phyloP scores from a whole-genome alignment of 2,329 filamentous ascomycete species.

The Chaetomium globosum region DNA sequence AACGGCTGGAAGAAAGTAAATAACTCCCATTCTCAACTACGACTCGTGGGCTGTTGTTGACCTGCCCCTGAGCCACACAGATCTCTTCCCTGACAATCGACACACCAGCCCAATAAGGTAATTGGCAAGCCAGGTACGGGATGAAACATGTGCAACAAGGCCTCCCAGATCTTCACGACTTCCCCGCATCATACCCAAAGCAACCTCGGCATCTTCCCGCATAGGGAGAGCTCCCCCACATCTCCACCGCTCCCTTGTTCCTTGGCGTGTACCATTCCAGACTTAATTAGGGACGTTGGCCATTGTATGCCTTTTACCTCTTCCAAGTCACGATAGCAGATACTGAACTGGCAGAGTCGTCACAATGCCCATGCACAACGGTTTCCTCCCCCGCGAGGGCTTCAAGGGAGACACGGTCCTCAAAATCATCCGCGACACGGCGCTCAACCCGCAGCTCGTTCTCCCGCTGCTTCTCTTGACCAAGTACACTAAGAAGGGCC shows the following conservation, averaged over 20 bases:
- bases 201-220: constrained; percentile 26
- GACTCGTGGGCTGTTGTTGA: neutral
- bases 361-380: constrained; percentile 53
- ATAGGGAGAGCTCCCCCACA: constrained; percentile 24
- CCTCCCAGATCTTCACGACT: constrained; percentile 8
- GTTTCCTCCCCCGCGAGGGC: constrained; percentile 58
- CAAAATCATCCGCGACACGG: constrained; percentile 60
- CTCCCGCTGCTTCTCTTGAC: constrained; percentile 65
- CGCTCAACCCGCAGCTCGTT: constrained; percentile 65
- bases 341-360: neutral
- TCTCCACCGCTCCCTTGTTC: constrained; percentile 7
- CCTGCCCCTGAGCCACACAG: neutral
- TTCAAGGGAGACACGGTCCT: constrained; percentile 64
- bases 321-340: neutral
- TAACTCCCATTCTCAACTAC: neutral
- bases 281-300: neutral
- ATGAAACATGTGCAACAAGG: constrained; percentile 8
- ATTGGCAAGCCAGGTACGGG: constrained; percentile 5
- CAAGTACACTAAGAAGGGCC: constrained; percentile 64
- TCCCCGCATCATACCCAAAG: constrained; percentile 28
- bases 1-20: neutral
- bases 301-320: neutral
- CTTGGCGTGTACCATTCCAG: constrained; percentile 13
- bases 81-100: neutral
- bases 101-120: neutral